Percentiles rank a stretch among this genome's conserved stretches.
These are phyloP conservation scores for Myxozyma lipomycoides DNA, from an alignment of 805 yeast genomes.

Conservation along the genomic window DNA sequence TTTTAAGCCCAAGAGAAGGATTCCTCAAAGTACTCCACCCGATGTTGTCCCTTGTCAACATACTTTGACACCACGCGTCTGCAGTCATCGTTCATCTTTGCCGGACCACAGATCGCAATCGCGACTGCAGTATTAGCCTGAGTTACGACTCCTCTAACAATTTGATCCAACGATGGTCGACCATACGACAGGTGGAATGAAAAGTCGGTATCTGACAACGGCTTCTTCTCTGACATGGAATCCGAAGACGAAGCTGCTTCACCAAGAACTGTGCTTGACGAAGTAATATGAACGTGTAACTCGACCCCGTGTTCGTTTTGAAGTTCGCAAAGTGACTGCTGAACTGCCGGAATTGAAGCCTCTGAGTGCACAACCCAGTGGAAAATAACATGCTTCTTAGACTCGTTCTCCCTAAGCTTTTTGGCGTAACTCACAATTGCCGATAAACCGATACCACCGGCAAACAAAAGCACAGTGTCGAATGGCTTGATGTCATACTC, in stretches of 20 bases:
- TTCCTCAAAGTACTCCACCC: conserved; percentile 18
- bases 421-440: conserved; percentile 49
- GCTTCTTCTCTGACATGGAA: conserved; percentile 1
- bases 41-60: conserved; percentile 5
- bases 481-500: conserved; percentile 46
- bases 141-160: neutral
- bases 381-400: conserved; percentile 10
- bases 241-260: conserved; percentile 3
- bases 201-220: neutral
- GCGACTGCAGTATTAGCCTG: conserved; percentile 12
- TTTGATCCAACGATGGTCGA: conserved; percentile 3
- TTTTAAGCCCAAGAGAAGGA: conserved; percentile 13
- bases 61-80: conserved; percentile 9
- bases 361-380: conserved; percentile 17
- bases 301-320: conserved; percentile 3
- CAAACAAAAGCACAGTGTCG: conserved; percentile 47
- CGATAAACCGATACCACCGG: conserved; percentile 65
- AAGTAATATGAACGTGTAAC: conserved; percentile 7
- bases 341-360: conserved; percentile 3
- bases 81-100: conserved; percentile 6
- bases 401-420: conserved; percentile 15
- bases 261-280: neutral
- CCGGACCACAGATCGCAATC: conserved; percentile 12
- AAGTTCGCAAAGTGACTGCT: conserved; percentile 2
- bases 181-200: neutral